Evolutionary conservation across 345 rosid species (phyloP).

Genomic region (Moricandia moricandioides): DNA sequence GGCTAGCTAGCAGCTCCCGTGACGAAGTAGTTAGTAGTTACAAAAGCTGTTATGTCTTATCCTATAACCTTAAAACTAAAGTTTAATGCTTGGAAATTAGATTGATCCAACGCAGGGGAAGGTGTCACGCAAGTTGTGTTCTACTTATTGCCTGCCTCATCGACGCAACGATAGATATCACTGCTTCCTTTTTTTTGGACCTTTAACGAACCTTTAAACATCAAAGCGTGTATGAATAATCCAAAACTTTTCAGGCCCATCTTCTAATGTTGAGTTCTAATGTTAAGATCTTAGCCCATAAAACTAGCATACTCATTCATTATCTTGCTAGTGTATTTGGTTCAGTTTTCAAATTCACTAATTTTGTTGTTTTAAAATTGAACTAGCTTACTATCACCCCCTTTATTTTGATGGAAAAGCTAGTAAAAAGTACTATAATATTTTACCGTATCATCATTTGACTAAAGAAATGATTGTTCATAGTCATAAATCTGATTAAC

Average conservation of each 20-base stretch:
- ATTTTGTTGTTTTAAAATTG: neutral
- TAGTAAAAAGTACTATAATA: neutral
- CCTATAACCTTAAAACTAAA: too few relatives aligned
- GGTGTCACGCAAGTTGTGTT: too few relatives aligned
- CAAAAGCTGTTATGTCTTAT: neutral
- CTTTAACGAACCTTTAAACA: slow-evolving; percentile 17
- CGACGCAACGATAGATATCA: slow-evolving; percentile 27
- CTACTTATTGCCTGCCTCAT: slow-evolving; percentile 15
- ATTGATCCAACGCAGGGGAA: neutral
- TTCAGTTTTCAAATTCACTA: neutral
- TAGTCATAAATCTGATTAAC: neutral
- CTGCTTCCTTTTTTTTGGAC: neutral
- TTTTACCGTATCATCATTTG: neutral
- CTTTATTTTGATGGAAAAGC: neutral
- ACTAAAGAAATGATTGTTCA: neutral
- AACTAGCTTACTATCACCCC: too few relatives aligned
- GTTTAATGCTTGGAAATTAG: neutral
- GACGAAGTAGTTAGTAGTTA: neutral
- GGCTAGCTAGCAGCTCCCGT: slow-evolving; percentile 1
- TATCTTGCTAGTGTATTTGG: neutral
- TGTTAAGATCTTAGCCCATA: neutral
- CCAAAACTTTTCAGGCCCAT: neutral
- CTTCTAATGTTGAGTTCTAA: neutral
- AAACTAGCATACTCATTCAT: neutral
- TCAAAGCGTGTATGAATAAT: neutral